Evolutionary conservation across 2,329 filamentous ascomycete species (phyloP).

Genomic region (Leptographium radiaticola): DNA sequence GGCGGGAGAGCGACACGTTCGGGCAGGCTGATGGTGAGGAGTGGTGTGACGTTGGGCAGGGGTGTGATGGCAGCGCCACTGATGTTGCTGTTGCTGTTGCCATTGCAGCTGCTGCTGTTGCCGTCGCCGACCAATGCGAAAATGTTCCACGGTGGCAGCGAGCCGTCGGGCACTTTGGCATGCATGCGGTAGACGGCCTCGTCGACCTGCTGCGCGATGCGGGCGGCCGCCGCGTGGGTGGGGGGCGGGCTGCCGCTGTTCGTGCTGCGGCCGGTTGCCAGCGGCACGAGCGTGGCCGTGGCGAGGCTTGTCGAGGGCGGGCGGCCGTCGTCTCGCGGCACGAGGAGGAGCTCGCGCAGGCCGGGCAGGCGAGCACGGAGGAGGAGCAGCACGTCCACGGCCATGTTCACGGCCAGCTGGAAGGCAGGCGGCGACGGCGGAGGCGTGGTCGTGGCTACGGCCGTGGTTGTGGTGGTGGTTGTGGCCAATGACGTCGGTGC

Average conservation of each 20-base stretch:
- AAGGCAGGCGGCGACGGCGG: neutral
- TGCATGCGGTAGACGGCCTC: slow-evolving; percentile 5
- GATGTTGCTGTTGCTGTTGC: neutral
- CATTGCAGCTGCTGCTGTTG: neutral
- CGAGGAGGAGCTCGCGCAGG: slow-evolving; percentile 29
- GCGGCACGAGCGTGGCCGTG: slow-evolving; percentile 13
- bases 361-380: slow-evolving; percentile 24
- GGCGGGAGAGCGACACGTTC: neutral
- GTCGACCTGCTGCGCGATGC: slow-evolving; percentile 21
- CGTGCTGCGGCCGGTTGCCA: neutral
- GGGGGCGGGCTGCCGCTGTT: neutral
- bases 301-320: slow-evolving; percentile 15
- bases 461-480: neutral
- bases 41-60: neutral
- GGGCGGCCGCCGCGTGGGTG: slow-evolving; percentile 16
- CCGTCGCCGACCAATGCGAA: slow-evolving; percentile 13
- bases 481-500: neutral
- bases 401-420: slow-evolving; percentile 23
- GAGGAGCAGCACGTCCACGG: slow-evolving; percentile 25
- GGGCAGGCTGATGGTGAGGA: neutral
- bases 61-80: neutral
- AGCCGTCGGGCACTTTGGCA: slow-evolving; percentile 15
- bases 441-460: neutral
- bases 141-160: slow-evolving; percentile 25
- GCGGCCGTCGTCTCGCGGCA: slow-evolving; percentile 26